phyloP scores from a whole-genome alignment of 768 basidiomycete genomes.

The Trametes punicea region DNA sequence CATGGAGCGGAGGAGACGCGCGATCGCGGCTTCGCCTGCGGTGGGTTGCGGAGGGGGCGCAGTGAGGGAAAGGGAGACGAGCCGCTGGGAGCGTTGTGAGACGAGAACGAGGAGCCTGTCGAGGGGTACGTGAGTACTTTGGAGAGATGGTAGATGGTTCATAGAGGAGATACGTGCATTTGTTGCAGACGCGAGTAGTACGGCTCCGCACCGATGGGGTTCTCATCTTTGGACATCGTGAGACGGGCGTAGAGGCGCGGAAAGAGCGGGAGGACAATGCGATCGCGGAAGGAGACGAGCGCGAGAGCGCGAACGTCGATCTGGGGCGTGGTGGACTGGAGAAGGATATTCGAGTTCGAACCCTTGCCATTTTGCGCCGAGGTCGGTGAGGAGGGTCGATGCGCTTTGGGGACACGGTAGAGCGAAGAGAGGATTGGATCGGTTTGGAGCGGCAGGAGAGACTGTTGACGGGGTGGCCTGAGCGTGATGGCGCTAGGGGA shows the following conservation, averaged over 20 bases:
- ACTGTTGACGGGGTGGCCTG: conserved; percentile 40
- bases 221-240: conserved; percentile 53
- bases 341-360: conserved; percentile 33
- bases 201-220: conserved; percentile 50
- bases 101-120: conserved; percentile 70
- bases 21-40: conserved; percentile 63
- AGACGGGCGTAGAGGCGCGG: conserved; percentile 55
- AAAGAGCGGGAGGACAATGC: conserved; percentile 66
- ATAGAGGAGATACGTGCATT: conserved; percentile 49
- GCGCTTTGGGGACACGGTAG: conserved; percentile 53
- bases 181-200: conserved; percentile 74
- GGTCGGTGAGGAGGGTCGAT: conserved; percentile 51
- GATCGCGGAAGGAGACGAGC: conserved; percentile 75
- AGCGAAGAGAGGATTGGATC: conserved; percentile 65
- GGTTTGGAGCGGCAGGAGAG: conserved; percentile 58
- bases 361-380: conserved; percentile 48
- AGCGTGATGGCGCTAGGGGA: conserved; percentile 38
- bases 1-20: conserved; percentile 61
- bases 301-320: conserved; percentile 85
- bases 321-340: conserved; percentile 39
- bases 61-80: conserved; percentile 58
- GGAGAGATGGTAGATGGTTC: not conserved
- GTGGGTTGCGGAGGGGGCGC: conserved; percentile 50
- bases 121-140: not conserved
- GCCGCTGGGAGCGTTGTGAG: conserved; percentile 61